Percentiles rank a stretch among this genome's conserved stretches.
These are phyloP conservation scores for Bruguiera sexangula DNA, from an alignment of 345 rosid species.

Conservation along the genomic window DNA sequence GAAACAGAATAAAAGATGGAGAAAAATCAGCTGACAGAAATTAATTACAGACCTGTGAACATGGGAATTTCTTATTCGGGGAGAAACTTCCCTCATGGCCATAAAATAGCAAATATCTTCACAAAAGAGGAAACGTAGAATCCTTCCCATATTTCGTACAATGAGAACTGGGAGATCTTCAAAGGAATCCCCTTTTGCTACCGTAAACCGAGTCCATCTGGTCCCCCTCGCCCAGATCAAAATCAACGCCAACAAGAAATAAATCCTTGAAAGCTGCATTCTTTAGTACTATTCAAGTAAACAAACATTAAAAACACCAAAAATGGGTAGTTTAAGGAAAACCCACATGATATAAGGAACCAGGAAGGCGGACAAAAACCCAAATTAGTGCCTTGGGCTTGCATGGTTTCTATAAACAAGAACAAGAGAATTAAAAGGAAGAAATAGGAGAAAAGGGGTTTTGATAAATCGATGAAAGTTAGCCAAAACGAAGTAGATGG, in stretches of 20 bases:
- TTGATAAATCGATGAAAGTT: neutral
- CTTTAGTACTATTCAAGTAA: neutral
- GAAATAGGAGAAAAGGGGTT: neutral
- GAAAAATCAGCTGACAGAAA: slow-evolving; percentile 17
- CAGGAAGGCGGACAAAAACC: neutral
- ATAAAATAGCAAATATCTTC: slow-evolving; percentile 15
- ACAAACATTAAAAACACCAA: neutral
- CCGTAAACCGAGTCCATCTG: neutral
- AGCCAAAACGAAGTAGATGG: neutral
- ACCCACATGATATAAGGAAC: slow-evolving; percentile 4
- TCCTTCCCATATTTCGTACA: slow-evolving; percentile 13
- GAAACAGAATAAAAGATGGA: slow-evolving; percentile 14
- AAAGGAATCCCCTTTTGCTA: slow-evolving; percentile 3
- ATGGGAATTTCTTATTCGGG: slow-evolving; percentile 9
- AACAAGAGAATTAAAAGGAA: neutral
- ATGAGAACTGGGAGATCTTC: neutral
- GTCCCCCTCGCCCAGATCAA: neutral
- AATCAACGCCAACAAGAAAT: neutral
- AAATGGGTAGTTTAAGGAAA: slow-evolving; percentile 13
- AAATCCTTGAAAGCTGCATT: neutral
- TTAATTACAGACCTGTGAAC: slow-evolving; percentile 20
- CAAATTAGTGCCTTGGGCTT: slow-evolving; percentile 9
- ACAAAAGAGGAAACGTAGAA: slow-evolving; percentile 26
- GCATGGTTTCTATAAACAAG: slow-evolving; percentile 15
- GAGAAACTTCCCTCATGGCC: slow-evolving; percentile 5